Evolutionary conservation across 1,284 basidiomycete genomes (phyloP).

Genomic region (Austroboletus rostrupii): DNA sequence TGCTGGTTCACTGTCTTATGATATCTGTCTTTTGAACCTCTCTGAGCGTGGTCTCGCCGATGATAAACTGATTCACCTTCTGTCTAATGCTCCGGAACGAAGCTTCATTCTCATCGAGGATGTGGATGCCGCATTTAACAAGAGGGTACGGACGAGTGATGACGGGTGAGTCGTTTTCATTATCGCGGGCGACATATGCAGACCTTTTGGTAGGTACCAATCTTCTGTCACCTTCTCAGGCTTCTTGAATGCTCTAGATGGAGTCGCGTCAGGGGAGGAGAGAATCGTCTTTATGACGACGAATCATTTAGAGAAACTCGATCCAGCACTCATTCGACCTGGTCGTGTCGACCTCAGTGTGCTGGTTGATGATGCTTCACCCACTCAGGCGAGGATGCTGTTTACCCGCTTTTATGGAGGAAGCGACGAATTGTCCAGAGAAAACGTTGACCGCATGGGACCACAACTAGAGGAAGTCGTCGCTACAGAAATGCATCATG

Average conservation of each 20-base stretch:
- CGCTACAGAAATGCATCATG: constrained; percentile 46
- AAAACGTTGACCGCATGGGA: constrained; percentile 46
- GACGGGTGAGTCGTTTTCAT: constrained; percentile 65
- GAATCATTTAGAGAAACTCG: constrained; percentile 84
- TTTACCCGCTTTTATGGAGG: constrained; percentile 85
- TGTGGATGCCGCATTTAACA: constrained; percentile 96
- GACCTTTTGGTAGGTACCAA: constrained; percentile 62
- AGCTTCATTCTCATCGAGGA: constrained; percentile 95
- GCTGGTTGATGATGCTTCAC: constrained; percentile 84
- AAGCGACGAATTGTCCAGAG: constrained; percentile 29
- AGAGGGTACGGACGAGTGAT: constrained; percentile 82
- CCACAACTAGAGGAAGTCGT: constrained; percentile 51
- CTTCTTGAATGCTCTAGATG: constrained; percentile 94
- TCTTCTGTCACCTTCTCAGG: constrained; percentile 97
- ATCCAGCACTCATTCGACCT: constrained; percentile 91
- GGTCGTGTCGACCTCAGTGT: constrained; percentile 89
- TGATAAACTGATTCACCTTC: constrained; percentile 92
- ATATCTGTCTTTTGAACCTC: constrained; percentile 95
- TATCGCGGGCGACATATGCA: constrained; percentile 3
- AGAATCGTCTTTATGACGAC: constrained; percentile 99
- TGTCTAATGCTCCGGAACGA: constrained; percentile 91
- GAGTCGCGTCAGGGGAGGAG: constrained; percentile 94
- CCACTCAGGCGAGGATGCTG: constrained; percentile 75
- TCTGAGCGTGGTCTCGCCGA: constrained; percentile 96
- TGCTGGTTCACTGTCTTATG: constrained; percentile 88